Conservation (phyloP, 2,329 filamentous ascomycete species). For the Dothideomycetes sp. region DNA sequence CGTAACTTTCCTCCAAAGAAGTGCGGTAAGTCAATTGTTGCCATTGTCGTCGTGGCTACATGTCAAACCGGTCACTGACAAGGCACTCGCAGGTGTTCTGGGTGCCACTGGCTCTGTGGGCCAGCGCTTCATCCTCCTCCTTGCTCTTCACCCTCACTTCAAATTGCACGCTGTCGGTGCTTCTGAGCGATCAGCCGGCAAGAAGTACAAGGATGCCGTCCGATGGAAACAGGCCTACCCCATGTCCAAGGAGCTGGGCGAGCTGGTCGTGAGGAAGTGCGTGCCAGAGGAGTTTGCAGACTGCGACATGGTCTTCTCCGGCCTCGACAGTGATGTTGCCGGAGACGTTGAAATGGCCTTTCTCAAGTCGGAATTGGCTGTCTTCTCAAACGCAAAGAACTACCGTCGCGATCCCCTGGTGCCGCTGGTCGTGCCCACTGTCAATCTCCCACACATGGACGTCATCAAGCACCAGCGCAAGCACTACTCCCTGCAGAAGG, state of each 20-base stretch:
- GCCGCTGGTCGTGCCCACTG: conserved; percentile 86
- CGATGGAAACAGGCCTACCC: conserved; percentile 86
- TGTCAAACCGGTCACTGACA: neutral
- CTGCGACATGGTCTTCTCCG: conserved; percentile 89
- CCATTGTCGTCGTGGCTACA: conserved; percentile 25
- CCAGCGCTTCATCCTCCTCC: conserved; percentile 87
- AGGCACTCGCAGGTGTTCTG: conserved; percentile 46
- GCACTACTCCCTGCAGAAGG: conserved; percentile 62
- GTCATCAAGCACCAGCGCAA: conserved; percentile 82
- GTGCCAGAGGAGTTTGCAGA: conserved; percentile 70
- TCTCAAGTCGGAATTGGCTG: conserved; percentile 72
- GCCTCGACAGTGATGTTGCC: conserved; percentile 84
- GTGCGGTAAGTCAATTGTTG: conserved; percentile 36
- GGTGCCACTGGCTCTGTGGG: conserved; percentile 91
- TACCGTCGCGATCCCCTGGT: conserved; percentile 84
- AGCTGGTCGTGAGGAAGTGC: conserved; percentile 79
- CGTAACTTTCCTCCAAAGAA: conserved; percentile 38
- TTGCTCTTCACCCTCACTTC: conserved; percentile 78
- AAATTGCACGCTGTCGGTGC: conserved; percentile 82
- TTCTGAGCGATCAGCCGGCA: conserved; percentile 78
- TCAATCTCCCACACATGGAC: conserved; percentile 79
- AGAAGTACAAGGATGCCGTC: conserved; percentile 89
- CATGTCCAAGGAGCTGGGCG: conserved; percentile 64
- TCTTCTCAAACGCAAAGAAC: conserved; percentile 98
- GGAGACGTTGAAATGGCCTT: conserved; percentile 91